Evolutionary conservation across 306 rosid species (phyloP).

Genomic region (Acmispon strigosus): DNA sequence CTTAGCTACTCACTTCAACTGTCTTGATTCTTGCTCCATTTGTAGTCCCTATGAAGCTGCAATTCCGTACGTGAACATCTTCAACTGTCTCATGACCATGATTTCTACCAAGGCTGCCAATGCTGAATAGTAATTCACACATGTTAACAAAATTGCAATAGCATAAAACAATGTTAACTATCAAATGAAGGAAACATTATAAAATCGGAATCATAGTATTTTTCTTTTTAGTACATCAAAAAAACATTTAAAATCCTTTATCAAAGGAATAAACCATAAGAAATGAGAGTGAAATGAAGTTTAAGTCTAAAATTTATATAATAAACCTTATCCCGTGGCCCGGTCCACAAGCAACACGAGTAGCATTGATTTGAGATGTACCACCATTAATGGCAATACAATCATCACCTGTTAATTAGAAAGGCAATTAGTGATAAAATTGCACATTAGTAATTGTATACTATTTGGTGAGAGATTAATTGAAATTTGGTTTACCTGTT

Average conservation of each 20-base stretch:
- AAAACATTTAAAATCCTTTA: no score
- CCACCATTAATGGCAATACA: slow-evolving; percentile 33
- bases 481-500: slow-evolving; percentile 21
- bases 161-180: no score
- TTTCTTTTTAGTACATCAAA: no score
- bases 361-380: slow-evolving; percentile 16
- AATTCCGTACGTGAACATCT: slow-evolving; percentile 22
- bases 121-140: neutral
- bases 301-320: no score
- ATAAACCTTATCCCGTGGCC: slow-evolving; percentile 47
- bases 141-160: neutral
- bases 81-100: neutral
- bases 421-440: neutral
- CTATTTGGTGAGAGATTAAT: neutral
- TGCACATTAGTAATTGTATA: no score
- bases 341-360: slow-evolving; percentile 35
- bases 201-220: no score
- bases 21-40: slow-evolving; percentile 52
- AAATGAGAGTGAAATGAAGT: no score
- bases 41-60: slow-evolving; percentile 6
- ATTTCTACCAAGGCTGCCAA: slow-evolving; percentile 39
- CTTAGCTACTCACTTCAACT: slow-evolving; percentile 6
- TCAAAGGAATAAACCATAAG: no score
- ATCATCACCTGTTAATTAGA: slow-evolving; percentile 31
- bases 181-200: no score